phyloP scores from a whole-genome alignment of 2,329 filamentous ascomycete genomes.

The Aspergillaceae sp. region DNA sequence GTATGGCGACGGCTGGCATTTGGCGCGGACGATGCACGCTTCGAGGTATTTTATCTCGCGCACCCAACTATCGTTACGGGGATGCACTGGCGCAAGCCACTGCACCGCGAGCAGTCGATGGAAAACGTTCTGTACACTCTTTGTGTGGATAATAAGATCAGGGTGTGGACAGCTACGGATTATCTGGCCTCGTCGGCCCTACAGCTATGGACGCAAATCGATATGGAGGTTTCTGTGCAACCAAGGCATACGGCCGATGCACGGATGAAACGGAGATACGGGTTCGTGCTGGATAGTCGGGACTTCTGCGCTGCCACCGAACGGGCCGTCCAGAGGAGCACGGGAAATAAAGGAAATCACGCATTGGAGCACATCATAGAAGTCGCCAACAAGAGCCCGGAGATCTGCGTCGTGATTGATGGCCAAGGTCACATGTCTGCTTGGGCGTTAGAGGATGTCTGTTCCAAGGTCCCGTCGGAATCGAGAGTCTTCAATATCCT shows the following conservation, averaged over 20 bases:
- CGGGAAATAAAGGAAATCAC: conserved; percentile 55
- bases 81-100: conserved; percentile 75
- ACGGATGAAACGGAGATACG: conserved; percentile 49
- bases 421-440: conserved; percentile 79
- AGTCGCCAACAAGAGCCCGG: conserved; percentile 73
- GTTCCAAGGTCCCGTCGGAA: conserved; percentile 56
- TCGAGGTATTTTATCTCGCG: conserved; percentile 84
- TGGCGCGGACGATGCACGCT: conserved; percentile 70
- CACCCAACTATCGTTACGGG: conserved; percentile 74
- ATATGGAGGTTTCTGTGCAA: conserved; percentile 64
- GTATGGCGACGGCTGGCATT: conserved; percentile 86
- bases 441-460: conserved; percentile 84
- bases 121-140: conserved; percentile 88
- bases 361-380: conserved; percentile 78
- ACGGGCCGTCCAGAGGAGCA: conserved; percentile 58
- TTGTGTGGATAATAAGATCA: conserved; percentile 68
- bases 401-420: conserved; percentile 80
- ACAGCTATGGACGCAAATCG: conserved; percentile 70
- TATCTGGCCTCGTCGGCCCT: conserved; percentile 62
- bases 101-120: conserved; percentile 65
- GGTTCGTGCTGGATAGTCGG: conserved; percentile 73
- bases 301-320: conserved; percentile 73
- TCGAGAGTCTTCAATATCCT: conserved; percentile 77
- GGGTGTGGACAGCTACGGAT: conserved; percentile 76
- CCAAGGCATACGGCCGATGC: conserved; percentile 39